These are phyloP conservation scores for Suillus placidus DNA, from an alignment of 768 basidiomycete species.

Conservation along the genomic window DNA sequence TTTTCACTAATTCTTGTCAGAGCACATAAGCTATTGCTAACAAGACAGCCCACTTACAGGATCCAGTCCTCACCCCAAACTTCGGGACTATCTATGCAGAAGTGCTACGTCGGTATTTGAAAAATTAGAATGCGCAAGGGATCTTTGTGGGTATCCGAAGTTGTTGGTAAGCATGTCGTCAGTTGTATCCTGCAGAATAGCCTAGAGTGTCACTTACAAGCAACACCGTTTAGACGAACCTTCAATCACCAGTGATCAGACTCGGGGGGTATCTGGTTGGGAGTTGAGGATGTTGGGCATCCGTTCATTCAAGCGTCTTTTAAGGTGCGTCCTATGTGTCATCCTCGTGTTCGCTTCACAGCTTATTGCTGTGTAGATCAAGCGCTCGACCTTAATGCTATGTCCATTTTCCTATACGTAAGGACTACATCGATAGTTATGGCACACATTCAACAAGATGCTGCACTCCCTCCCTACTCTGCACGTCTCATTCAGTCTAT, in stretches of 20 bases:
- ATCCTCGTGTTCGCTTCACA: neutral
- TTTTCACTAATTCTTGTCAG: neutral
- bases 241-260: neutral
- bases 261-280: neutral
- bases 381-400: neutral
- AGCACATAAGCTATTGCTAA: neutral
- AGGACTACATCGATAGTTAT: neutral
- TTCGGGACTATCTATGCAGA: neutral
- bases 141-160: no score
- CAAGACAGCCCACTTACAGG: neutral
- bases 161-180: neutral
- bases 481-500: no score
- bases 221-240: neutral
- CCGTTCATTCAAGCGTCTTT: neutral
- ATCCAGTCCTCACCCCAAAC: neutral
- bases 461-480: neutral
- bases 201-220: neutral
- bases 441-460: neutral
- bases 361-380: neutral
- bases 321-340: neutral
- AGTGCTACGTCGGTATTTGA: neutral
- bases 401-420: neutral
- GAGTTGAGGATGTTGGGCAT: neutral
- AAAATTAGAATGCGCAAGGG: no score
- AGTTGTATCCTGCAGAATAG: neutral